phyloP scores from a whole-genome alignment of 768 basidiomycete genomes.

The Kondoa malvinella region DNA sequence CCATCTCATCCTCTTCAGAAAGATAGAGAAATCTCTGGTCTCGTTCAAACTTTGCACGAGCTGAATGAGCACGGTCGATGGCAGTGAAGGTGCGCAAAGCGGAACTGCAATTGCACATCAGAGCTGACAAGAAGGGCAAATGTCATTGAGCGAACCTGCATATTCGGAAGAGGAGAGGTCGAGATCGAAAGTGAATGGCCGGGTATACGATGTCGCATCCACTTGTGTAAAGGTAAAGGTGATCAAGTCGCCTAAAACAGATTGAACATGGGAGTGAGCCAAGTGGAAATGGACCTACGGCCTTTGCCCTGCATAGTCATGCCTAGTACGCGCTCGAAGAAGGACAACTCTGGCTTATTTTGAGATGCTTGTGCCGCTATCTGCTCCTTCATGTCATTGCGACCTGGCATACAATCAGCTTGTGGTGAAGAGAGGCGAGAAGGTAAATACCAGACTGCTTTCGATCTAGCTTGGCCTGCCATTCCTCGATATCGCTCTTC shows the following conservation, averaged over 20 bases:
- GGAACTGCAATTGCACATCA: conserved; percentile 4
- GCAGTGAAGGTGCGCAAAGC: conserved; percentile 8
- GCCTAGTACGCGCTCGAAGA: conserved; percentile 12
- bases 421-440: neutral
- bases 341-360: conserved; percentile 13
- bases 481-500: conserved; percentile 10
- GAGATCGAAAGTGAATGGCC: conserved; percentile 13
- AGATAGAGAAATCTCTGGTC: conserved; percentile 1
- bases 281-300: conserved; percentile 5
- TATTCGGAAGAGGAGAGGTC: conserved; percentile 6
- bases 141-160: neutral
- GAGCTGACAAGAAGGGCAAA: neutral
- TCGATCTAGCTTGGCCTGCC: conserved; percentile 7
- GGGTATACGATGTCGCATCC: conserved; percentile 11
- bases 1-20: conserved; percentile 4
- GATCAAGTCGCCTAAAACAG: conserved; percentile 9
- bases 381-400: neutral
- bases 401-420: neutral
- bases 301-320: conserved; percentile 10
- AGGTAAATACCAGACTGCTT: conserved; percentile 2
- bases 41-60: conserved; percentile 9
- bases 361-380: conserved; percentile 12
- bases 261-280: neutral
- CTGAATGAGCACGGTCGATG: neutral
- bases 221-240: conserved; percentile 11